These are phyloP conservation scores for Arthrocladium fulminans DNA, from an alignment of 2,329 filamentous ascomycete species.

Conservation along the genomic window DNA sequence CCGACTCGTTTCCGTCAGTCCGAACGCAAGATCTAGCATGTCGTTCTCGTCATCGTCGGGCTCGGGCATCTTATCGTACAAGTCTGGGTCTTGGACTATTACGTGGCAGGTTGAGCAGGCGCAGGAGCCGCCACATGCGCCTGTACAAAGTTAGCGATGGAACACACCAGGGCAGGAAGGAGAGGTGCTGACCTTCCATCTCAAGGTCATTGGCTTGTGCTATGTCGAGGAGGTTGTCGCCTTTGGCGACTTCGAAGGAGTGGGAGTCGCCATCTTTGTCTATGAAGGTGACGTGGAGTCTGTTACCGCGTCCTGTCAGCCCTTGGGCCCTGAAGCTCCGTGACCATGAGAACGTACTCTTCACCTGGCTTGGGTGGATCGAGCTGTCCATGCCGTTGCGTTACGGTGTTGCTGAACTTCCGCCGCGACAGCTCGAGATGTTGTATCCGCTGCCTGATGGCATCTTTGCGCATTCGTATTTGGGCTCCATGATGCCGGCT, in stretches of 20 bases:
- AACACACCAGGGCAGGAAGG: neutral
- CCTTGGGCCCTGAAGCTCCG: neutral
- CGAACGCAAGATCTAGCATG: constrained; percentile 86
- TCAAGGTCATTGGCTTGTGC: constrained; percentile 91
- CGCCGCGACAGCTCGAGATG: constrained; percentile 30
- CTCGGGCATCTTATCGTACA: constrained; percentile 70
- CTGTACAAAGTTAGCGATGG: constrained; percentile 27
- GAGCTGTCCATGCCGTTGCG: constrained; percentile 65
- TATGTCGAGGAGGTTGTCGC: constrained; percentile 91
- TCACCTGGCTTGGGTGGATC: constrained; percentile 79
- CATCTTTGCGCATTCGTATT: constrained; percentile 15
- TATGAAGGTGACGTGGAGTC: constrained; percentile 81
- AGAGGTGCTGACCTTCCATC: constrained; percentile 64
- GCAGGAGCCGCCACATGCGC: constrained; percentile 88
- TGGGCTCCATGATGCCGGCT: constrained; percentile 18
- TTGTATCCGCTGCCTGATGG: constrained; percentile 18
- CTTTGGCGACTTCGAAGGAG: constrained; percentile 70
- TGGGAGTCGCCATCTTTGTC: constrained; percentile 76
- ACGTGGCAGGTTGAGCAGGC: constrained; percentile 91
- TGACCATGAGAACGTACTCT: constrained; percentile 65
- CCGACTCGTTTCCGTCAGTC: constrained; percentile 73
- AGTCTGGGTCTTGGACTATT: constrained; percentile 64
- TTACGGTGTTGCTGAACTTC: constrained; percentile 57
- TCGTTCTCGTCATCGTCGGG: constrained; percentile 76
- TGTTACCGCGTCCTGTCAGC: constrained; percentile 29